A percentile compares a stretch with the other conserved stretches of the same genome.
Conservation (phyloP, 148 eudicot genomes). For the Rhododendron simsii region DNA sequence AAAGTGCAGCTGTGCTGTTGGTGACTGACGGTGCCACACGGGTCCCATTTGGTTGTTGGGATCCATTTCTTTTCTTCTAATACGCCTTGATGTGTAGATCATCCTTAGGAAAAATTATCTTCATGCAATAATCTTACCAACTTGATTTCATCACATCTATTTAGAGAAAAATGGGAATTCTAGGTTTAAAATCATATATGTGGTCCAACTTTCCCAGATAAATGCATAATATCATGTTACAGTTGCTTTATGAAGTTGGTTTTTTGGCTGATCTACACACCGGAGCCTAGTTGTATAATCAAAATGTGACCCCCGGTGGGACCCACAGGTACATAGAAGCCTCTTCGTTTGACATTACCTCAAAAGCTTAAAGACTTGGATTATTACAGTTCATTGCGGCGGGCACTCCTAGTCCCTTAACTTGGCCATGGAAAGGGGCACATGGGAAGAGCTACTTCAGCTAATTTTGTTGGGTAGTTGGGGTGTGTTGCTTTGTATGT, state of each 20-base stretch:
- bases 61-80: background rate
- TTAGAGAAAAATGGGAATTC: background rate
- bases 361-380: background rate
- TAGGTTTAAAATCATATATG: background rate
- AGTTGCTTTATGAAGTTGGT: background rate
- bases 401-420: background rate
- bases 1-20: no score
- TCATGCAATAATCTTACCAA: background rate
- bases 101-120: background rate
- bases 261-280: background rate
- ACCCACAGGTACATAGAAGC: background rate
- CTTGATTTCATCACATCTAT: background rate
- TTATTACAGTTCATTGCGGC: background rate
- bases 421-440: background rate
- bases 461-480: background rate
- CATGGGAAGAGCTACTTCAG: background rate
- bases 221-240: background rate
- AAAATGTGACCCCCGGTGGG: background rate
- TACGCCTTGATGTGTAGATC: background rate
- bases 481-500: background rate
- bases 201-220: background rate
- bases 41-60: background rate
- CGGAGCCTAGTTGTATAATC: background rate
- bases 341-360: background rate
- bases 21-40: background rate